phyloP scores from a whole-genome alignment of 192 early-diverging fungal species.

The Paraglomus occultum region DNA sequence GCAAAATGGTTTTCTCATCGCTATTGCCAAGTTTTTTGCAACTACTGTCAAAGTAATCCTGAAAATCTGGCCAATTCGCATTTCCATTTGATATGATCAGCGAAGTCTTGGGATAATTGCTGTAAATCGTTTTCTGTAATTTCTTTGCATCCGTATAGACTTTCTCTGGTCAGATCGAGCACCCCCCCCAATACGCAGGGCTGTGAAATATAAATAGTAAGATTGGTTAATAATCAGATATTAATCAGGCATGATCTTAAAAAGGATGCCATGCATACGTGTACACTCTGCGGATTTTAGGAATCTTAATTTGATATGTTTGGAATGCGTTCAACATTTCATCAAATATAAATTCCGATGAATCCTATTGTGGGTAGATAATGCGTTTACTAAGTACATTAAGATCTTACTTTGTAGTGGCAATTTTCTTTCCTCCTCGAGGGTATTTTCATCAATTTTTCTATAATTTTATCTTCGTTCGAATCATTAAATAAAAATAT shows the following conservation, averaged over 20 bases:
- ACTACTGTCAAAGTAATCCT: constrained; percentile 21
- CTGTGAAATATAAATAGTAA: constrained; percentile 4
- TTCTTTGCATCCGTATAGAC: constrained; percentile 12
- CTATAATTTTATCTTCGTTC: constrained; percentile 9
- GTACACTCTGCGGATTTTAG: constrained; percentile 1
- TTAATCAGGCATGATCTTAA: too few relatives aligned
- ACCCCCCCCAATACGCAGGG: constrained; percentile 24
- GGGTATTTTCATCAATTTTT: constrained; percentile 16
- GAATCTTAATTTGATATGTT: constrained; percentile 20
- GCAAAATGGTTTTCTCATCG: too few relatives aligned
- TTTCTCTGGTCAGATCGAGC: constrained; percentile 18
- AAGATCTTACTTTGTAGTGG: constrained; percentile 13
- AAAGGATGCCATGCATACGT: constrained; percentile 11
- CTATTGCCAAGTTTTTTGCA: constrained; percentile 1
- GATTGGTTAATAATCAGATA: background rate
- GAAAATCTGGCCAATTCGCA: background rate
- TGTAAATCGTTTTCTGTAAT: constrained; percentile 1
- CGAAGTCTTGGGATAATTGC: constrained; percentile 9
- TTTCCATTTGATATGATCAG: constrained; percentile 20
- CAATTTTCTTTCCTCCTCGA: constrained; percentile 23
- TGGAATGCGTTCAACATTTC: constrained; percentile 2
- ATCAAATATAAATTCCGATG: constrained; percentile 6
- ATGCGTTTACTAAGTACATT: constrained; percentile 10
- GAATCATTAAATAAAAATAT: constrained; percentile 18
- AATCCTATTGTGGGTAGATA: constrained; percentile 3